Evolutionary conservation across 305 asterid species (phyloP).

Genomic region (Rubia tinctorum): DNA sequence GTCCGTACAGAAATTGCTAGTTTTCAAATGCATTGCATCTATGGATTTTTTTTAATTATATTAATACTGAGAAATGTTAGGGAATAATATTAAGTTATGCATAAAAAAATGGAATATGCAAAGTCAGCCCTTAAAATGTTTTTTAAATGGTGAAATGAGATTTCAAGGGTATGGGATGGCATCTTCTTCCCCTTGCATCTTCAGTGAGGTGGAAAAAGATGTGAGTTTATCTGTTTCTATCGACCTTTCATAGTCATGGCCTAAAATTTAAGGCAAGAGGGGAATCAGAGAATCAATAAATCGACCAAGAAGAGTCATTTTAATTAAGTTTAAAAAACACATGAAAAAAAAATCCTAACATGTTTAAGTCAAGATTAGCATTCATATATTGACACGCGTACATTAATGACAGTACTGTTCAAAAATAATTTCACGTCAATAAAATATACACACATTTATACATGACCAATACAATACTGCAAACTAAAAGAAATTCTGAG

Average conservation of each 20-base stretch:
- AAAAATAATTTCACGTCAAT: no score
- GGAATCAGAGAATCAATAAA: constrained; percentile 4
- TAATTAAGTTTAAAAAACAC: neutral
- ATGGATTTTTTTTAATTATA: constrained; percentile 13
- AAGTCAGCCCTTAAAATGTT: neutral
- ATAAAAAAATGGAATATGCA: neutral
- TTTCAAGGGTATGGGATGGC: neutral
- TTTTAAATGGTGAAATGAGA: neutral
- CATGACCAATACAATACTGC: no score
- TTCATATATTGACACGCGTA: no score
- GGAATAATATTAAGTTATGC: neutral
- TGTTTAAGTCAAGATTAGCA: neutral
- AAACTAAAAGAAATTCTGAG: no score
- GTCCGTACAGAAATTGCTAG: constrained; percentile 10
- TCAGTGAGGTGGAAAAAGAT: constrained; percentile 23
- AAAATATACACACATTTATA: no score
- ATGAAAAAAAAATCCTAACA: neutral
- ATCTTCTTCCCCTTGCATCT: constrained; percentile 1
- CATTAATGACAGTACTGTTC: no score
- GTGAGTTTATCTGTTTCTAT: constrained; percentile 26
- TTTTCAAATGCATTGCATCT: constrained; percentile 1
- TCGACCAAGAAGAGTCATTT: constrained; percentile 12
- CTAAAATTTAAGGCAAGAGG: constrained; percentile 13
- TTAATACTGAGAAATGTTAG: neutral
- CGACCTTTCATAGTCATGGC: constrained; percentile 16